Base-by-base conservation (phyloP, 1,284 basidiomycete genomes). In the Ceratobasidium sp. region DNA sequence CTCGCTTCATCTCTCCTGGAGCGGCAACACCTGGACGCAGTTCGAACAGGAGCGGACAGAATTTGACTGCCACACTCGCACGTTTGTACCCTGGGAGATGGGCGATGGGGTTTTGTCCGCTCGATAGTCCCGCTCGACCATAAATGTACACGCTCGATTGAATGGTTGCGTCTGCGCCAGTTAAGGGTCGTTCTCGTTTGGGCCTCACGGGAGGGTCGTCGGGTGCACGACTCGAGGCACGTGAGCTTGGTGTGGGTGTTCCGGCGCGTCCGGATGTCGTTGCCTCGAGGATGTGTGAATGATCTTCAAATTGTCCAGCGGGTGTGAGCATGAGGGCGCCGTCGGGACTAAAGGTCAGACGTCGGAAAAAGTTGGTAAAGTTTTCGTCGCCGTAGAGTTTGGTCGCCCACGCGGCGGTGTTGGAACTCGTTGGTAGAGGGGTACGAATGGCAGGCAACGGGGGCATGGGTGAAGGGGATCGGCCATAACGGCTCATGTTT, bases 41-140 rank as follows among this genome's bases (percentile, higher is more conserved):
- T 75, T 96, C 93, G 76, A 96, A 98, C 38, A 99, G 80, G 32
- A 98, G 86, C 0, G 96, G 96, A 38, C 92, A 96, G 80, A 99
- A 99, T 57, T 90, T 85, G 53, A 99, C 94, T 0, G 93, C 96
- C 1, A 98, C 89, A 73, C 92, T 94, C 0, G 95, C 90, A 72
- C 96, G 96, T 81, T 95, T 95, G 81, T 98, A 94, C 0, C 97
- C 97, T 0, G 97, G 96, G 2, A 99, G 83, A 76, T 96, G 94
- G 1, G 95, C 96, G 68, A 99, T 89, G 0, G 97, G 96, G 0
- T 92, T 88, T 53, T 92, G 85, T 1, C 50, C 50, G 52, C 40
- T 42, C 1, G 92, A 88, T 77, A 99, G 92, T 78, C 96, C 98
- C 22, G 92, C 93, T 35, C 96, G 87, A 3, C 94, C 94, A 80